Percentiles rank a stretch among this genome's conserved stretches.
These are phyloP conservation scores for Saccharomycodes ludwigii DNA, from an alignment of 805 yeast species.

Conservation along the genomic window DNA sequence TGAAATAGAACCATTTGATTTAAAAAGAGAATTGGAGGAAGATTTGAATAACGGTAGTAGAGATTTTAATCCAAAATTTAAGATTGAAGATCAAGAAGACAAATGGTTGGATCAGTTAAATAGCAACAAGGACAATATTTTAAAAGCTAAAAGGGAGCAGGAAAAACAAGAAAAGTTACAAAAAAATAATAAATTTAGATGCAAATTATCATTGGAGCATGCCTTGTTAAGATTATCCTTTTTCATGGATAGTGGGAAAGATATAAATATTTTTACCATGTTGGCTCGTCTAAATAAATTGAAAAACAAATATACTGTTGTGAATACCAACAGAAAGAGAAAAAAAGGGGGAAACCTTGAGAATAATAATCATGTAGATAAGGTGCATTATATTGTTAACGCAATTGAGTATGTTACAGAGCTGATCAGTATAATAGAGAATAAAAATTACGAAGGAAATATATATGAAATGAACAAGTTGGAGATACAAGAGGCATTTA, in stretches of 20 bases:
- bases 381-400: conserved; percentile 11
- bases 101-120: conserved; percentile 6
- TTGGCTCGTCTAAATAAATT: conserved; percentile 26
- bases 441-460: conserved; percentile 25
- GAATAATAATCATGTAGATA: conserved; percentile 1
- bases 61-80: conserved; percentile 26
- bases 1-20: conserved; percentile 39
- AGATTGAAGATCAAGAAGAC: conserved; percentile 9
- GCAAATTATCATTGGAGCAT: too few species aligned
- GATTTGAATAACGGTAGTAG: conserved; percentile 42
- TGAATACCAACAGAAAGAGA: conserved; percentile 5
- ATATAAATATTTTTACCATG: conserved; percentile 31
- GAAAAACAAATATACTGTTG: conserved; percentile 14
- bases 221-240: conserved; percentile 23
- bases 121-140: background rate
- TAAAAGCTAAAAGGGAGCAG: background rate
- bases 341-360: conserved; percentile 5
- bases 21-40: conserved; percentile 34
- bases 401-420: conserved; percentile 31
- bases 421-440: conserved; percentile 28
- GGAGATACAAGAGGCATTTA: conserved; percentile 21
- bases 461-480: conserved; percentile 34
- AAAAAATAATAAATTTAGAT: conserved; percentile 11
- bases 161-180: conserved; percentile 14
- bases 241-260: conserved; percentile 32